Conservation (phyloP, 179 eudicot genomes). For the Monotropa hypopitys region DNA sequence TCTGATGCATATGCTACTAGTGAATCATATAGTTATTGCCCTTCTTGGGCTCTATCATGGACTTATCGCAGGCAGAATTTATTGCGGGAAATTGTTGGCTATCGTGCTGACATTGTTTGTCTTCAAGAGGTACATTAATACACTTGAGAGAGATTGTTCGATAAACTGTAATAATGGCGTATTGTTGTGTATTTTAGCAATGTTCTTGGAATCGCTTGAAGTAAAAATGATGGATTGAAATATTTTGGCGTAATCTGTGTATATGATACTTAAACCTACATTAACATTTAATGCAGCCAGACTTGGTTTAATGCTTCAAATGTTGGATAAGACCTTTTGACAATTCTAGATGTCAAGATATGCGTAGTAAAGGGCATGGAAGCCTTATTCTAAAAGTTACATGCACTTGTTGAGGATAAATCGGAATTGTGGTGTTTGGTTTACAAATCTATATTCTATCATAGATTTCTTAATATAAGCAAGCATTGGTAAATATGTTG, state of each 20-base stretch:
- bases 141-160: not conserved
- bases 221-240: not conserved
- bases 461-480: not conserved
- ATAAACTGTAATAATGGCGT: not conserved
- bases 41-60: conserved; percentile 99
- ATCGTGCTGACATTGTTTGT: conserved; percentile 86
- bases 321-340: not conserved
- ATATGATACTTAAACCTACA: not conserved
- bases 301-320: not conserved
- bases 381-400: not conserved
- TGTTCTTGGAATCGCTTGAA: not conserved
- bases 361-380: not conserved
- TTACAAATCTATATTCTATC: not conserved
- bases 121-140: conserved; percentile 72
- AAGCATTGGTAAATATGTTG: not conserved
- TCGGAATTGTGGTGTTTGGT: not conserved
- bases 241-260: not conserved
- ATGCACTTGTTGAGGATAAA: not conserved
- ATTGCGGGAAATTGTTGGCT: conserved; percentile 86
- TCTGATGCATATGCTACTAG: conserved; percentile 72
- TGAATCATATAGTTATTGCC: conserved; percentile 81
- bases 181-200: not conserved
- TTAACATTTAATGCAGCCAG: not conserved
- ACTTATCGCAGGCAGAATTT: conserved; percentile 86
- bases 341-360: not conserved